These are phyloP conservation scores for Phaeotremella skinneri DNA, from an alignment of 768 basidiomycete genomes.

Conservation along the genomic window DNA sequence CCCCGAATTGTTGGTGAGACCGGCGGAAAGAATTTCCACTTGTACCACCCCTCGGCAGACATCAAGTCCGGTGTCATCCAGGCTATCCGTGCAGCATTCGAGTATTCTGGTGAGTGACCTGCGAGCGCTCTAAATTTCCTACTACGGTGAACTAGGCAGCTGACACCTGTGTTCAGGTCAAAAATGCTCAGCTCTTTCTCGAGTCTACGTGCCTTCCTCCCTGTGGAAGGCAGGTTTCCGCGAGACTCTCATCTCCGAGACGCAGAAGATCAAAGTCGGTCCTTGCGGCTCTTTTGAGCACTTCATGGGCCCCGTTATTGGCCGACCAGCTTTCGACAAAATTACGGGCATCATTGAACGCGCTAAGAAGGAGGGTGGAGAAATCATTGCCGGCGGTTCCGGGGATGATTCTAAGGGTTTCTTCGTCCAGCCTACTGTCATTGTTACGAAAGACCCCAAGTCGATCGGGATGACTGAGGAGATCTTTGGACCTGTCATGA, in stretches of 20 bases:
- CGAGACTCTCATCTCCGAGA: constrained; percentile 68
- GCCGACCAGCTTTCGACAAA: constrained; percentile 83
- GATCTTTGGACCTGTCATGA: constrained; percentile 94
- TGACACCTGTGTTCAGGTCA: constrained; percentile 61
- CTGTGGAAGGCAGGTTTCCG: constrained; percentile 86
- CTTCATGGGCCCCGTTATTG: constrained; percentile 97
- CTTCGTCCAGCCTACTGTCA: constrained; percentile 91
- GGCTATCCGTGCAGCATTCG: constrained; percentile 81
- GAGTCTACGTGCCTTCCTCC: constrained; percentile 83
- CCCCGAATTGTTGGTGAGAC: constrained; percentile 98
- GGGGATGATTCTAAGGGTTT: constrained; percentile 83
- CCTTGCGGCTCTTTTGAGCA: constrained; percentile 68
- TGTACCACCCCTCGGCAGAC: constrained; percentile 84
- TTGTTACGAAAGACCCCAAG: constrained; percentile 84
- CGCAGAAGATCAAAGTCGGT: constrained; percentile 82
- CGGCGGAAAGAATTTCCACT: constrained; percentile 96
- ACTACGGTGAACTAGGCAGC: not conserved
- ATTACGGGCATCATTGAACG: constrained; percentile 76
- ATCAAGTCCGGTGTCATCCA: constrained; percentile 86
- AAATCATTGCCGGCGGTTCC: constrained; percentile 78
- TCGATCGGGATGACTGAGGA: constrained; percentile 89
- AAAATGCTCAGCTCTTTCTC: constrained; percentile 92
- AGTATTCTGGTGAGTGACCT: constrained; percentile 75
- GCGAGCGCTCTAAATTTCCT: not conserved
- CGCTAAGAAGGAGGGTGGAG: constrained; percentile 84